phyloP scores from a whole-genome alignment of 805 yeast genomes.

The Debaryomyces castellii region DNA sequence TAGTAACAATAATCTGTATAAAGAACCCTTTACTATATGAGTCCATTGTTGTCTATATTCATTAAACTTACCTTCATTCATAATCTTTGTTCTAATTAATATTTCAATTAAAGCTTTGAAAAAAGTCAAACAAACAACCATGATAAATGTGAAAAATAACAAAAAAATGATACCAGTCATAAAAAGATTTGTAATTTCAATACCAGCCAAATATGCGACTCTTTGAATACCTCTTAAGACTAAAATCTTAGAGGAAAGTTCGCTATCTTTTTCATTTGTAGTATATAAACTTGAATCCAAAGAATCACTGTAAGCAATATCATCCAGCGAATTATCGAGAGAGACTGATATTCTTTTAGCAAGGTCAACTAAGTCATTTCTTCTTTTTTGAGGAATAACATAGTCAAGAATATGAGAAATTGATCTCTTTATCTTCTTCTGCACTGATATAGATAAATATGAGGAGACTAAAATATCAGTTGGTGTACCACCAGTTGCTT shows the following conservation, averaged over 20 bases:
- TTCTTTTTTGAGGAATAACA: conserved; percentile 4
- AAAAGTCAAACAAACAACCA: conserved; percentile 52
- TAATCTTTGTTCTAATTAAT: conserved; percentile 53
- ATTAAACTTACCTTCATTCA: conserved; percentile 64
- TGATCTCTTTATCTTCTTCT: conserved; percentile 45
- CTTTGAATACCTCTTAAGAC: conserved; percentile 90
- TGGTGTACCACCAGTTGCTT: conserved; percentile 88
- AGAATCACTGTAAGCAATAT: conserved; percentile 41
- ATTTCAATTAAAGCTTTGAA: conserved; percentile 73
- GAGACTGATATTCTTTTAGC: conserved; percentile 31
- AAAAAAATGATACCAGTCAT: conserved; percentile 85
- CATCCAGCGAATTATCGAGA: conserved; percentile 37
- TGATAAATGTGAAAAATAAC: conserved; percentile 68
- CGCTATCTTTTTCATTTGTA: conserved; percentile 64
- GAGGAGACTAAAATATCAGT: conserved; percentile 70
- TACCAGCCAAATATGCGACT: conserved; percentile 79
- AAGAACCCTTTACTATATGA: conserved; percentile 80
- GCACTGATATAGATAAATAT: conserved; percentile 82
- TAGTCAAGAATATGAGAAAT: conserved; percentile 15
- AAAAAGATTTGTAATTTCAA: conserved; percentile 84
- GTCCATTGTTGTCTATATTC: conserved; percentile 85
- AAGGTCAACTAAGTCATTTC: conserved; percentile 9
- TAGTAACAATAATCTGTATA: conserved; percentile 78
- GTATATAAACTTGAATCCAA: conserved; percentile 56
- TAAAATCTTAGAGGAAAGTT: conserved; percentile 65